A percentile compares a stretch with the other conserved stretches of the same genome.
Evolutionary conservation across 495 filamentous ascomycete genomes (phyloP).

Genomic region (Aspergillus panamensis): DNA sequence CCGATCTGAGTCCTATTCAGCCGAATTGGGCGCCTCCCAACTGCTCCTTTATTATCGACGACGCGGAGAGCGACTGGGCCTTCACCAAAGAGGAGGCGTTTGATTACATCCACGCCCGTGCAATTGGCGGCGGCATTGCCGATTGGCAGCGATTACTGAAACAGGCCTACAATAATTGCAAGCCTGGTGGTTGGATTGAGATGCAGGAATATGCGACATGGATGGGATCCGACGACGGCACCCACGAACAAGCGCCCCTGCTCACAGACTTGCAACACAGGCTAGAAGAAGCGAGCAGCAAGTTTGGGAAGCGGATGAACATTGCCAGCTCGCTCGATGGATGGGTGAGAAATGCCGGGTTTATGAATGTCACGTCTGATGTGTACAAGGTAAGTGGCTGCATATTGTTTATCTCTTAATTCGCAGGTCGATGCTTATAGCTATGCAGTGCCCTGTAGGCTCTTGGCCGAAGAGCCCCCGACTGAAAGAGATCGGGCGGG

Average conservation of each 20-base stretch:
- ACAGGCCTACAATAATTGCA: constrained; percentile 40
- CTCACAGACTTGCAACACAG: constrained; percentile 28
- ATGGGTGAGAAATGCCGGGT: constrained; percentile 34
- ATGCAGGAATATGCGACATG: constrained; percentile 49
- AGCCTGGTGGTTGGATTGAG: constrained; percentile 54
- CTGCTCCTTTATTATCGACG: constrained; percentile 48
- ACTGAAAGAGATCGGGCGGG: constrained; percentile 48
- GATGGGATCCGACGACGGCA: constrained; percentile 38
- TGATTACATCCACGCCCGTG: constrained; percentile 47
- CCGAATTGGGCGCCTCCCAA: constrained; percentile 50
- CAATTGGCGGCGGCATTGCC: constrained; percentile 41
- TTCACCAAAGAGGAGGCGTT: constrained; percentile 40
- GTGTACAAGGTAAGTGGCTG: constrained; percentile 36
- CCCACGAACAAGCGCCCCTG: constrained; percentile 25
- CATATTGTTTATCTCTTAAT: not conserved
- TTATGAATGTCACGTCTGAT: constrained; percentile 36
- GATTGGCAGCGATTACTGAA: constrained; percentile 43
- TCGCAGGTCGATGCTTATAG: not conserved
- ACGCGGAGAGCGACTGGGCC: constrained; percentile 49
- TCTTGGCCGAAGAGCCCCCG: constrained; percentile 49
- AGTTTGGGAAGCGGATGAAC: constrained; percentile 42
- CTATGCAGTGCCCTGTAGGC: constrained; percentile 39
- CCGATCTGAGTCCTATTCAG: constrained; percentile 59
- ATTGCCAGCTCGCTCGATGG: constrained; percentile 23
- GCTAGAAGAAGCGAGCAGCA: constrained; percentile 30